Conservation (phyloP, 768 basidiomycete genomes). For the Psilocybe azurescens region DNA sequence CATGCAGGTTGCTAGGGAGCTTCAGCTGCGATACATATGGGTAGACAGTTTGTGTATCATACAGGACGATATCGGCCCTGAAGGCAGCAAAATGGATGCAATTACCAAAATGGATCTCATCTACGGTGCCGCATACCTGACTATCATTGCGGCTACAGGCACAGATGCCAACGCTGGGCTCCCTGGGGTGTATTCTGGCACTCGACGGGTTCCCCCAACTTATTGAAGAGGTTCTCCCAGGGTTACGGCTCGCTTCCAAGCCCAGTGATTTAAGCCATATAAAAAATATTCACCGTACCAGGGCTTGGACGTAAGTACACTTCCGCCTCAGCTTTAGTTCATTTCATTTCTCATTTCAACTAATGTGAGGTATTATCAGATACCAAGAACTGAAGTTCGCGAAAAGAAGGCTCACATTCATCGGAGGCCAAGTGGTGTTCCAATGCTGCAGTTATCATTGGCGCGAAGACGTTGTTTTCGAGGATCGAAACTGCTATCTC, state of each 20-base stretch:
- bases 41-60: slow-evolving; percentile 7
- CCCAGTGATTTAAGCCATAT: neutral
- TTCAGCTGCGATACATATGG: slow-evolving; percentile 5
- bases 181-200: neutral
- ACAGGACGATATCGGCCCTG: slow-evolving; percentile 10
- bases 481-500: slow-evolving; percentile 4
- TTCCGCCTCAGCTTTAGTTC: neutral
- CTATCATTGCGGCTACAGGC: neutral
- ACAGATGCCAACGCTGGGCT: neutral
- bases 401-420: slow-evolving; percentile 7
- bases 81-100: slow-evolving; percentile 8
- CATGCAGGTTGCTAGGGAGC: neutral
- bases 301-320: slow-evolving; percentile 16
- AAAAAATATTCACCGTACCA: neutral
- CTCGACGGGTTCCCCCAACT: neutral
- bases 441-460: slow-evolving; percentile 5
- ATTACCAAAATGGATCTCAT: slow-evolving; percentile 4
- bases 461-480: slow-evolving; percentile 15
- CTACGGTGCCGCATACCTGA: slow-evolving; percentile 3
- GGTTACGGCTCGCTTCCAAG: neutral
- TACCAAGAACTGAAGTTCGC: slow-evolving; percentile 15
- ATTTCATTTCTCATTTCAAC: neutral
- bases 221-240: neutral
- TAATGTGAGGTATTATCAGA: neutral
- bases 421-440: slow-evolving; percentile 13